A percentile compares a stretch with the other conserved stretches of the same genome.
Evolutionary conservation across 495 filamentous ascomycete species (phyloP).

Genomic region (Thermothielavioides terrestris): DNA sequence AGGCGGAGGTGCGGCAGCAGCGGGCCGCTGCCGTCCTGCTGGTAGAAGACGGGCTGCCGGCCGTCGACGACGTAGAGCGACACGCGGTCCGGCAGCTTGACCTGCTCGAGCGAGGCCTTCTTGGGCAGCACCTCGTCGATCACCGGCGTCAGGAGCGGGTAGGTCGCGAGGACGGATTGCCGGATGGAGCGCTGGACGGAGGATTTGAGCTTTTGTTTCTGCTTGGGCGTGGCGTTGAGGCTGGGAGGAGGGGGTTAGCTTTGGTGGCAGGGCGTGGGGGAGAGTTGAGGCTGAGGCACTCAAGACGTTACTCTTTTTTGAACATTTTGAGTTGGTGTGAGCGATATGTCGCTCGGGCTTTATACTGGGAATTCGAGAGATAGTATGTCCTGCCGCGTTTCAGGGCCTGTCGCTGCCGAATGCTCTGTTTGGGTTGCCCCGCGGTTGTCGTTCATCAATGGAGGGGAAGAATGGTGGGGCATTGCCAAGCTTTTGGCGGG

Average conservation of each 20-base stretch:
- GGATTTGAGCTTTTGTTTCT: constrained; percentile 95
- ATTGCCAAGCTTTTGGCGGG: constrained; percentile 10
- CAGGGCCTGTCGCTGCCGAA: background rate
- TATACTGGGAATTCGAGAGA: background rate
- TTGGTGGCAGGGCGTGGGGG: background rate
- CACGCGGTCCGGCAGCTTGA: constrained; percentile 87
- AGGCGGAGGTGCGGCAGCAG: constrained; percentile 67
- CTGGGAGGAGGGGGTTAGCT: constrained; percentile 32
- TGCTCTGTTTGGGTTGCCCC: constrained; percentile 14
- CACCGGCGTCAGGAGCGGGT: constrained; percentile 74
- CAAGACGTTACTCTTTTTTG: constrained; percentile 89
- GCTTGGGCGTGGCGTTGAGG: constrained; percentile 68
- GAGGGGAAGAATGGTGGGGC: constrained; percentile 13
- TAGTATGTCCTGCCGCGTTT: background rate
- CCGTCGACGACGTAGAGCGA: constrained; percentile 75
- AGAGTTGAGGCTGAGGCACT: constrained; percentile 6
- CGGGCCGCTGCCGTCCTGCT: constrained; percentile 69
- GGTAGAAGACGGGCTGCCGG: constrained; percentile 80
- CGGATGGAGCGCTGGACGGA: constrained; percentile 84
- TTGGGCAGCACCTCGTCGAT: constrained; percentile 96
- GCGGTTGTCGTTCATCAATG: constrained; percentile 14
- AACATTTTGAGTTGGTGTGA: constrained; percentile 54
- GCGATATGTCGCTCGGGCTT: constrained; percentile 1
- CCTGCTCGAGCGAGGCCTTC: constrained; percentile 81
- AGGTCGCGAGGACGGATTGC: constrained; percentile 69